Percentiles rank a stretch among this genome's conserved stretches.
Evolutionary conservation across 2,329 filamentous ascomycete species (phyloP).

Genomic region (Aspergillus carbonarius): DNA sequence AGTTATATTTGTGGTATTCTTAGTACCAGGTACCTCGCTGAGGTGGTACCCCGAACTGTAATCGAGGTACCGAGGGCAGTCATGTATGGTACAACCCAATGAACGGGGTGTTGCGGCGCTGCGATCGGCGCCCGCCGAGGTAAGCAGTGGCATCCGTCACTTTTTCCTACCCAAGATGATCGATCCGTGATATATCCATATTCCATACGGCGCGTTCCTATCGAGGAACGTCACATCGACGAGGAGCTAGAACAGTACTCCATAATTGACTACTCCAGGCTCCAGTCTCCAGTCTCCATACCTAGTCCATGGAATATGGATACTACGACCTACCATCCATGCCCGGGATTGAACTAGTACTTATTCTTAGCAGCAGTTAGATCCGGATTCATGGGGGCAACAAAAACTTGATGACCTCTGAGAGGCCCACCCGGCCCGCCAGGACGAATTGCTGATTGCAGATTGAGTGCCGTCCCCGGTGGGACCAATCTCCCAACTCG

Average conservation of each 20-base stretch:
- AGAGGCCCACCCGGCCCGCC: background rate
- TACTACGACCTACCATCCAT: background rate
- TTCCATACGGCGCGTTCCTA: too few species aligned
- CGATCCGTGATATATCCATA: background rate
- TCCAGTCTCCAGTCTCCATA: background rate
- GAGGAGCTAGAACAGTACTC: background rate
- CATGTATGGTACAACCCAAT: too few species aligned
- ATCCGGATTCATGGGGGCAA: background rate
- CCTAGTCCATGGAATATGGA: too few species aligned
- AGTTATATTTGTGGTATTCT: background rate
- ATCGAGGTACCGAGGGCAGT: background rate
- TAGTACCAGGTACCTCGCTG: background rate
- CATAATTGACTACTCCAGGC: background rate
- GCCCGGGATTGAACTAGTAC: background rate
- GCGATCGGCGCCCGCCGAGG: background rate
- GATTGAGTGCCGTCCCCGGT: background rate
- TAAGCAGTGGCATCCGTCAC: background rate
- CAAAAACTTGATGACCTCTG: background rate
- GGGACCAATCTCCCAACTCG: background rate
- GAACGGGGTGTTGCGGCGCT: background rate
- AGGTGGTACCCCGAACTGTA: background rate
- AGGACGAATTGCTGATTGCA: background rate
- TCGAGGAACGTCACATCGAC: background rate
- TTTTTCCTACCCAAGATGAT: background rate
- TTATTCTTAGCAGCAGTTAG: background rate